These are phyloP conservation scores for Closterium sp. DNA, from an alignment of 139 green algal species.

Conservation along the genomic window DNA sequence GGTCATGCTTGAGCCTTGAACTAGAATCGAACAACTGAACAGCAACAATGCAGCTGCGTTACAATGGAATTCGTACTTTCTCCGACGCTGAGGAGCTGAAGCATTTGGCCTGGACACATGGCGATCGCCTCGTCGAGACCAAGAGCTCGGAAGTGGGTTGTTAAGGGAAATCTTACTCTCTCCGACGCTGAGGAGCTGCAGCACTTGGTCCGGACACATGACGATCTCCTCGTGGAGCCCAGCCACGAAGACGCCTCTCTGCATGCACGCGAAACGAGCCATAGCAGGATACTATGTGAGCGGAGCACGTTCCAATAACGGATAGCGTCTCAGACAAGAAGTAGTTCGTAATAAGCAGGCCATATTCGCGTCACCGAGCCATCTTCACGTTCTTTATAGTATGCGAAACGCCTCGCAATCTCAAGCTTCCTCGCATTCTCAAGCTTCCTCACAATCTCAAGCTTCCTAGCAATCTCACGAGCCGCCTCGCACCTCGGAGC, in stretches of 20 bases:
- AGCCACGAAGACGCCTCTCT: conserved; percentile 84
- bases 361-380: too few relatives aligned
- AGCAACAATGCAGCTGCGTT: too few relatives aligned
- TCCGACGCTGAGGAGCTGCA: conserved; percentile 75
- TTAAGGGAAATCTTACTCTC: conserved; percentile 40
- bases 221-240: conserved; percentile 94
- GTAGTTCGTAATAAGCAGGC: background rate
- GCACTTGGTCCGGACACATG: conserved; percentile 71
- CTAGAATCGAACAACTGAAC: too few relatives aligned
- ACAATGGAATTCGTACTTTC: conserved; percentile 44
- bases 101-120: conserved; percentile 71
- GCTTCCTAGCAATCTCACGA: too few relatives aligned
- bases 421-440: too few relatives aligned
- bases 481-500: conserved; percentile 47
- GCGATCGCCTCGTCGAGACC: conserved; percentile 94
- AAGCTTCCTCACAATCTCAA: too few relatives aligned
- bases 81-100: conserved; percentile 75
- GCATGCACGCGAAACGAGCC: background rate
- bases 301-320: background rate
- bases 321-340: background rate
- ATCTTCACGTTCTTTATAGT: too few relatives aligned
- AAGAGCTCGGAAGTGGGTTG: background rate
- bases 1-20: too few relatives aligned
- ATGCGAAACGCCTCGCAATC: too few relatives aligned
- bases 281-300: too few relatives aligned